These are phyloP conservation scores for Eucalyptus melliodora DNA, from an alignment of 345 rosid genomes.

Conservation along the genomic window DNA sequence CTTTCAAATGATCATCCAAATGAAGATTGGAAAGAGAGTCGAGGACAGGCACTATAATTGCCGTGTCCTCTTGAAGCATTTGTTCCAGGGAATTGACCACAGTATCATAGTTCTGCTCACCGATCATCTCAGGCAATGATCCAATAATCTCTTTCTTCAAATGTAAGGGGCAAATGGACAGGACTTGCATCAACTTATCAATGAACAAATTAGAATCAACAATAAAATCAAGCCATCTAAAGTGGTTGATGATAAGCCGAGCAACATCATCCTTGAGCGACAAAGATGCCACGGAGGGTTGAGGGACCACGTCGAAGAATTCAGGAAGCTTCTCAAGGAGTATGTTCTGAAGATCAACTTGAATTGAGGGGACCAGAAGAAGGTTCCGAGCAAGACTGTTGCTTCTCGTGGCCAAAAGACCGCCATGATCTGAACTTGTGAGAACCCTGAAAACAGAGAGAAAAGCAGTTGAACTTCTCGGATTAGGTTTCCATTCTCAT, in stretches of 20 bases:
- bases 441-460: conserved; percentile 27
- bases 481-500: background rate
- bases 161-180: conserved; percentile 49
- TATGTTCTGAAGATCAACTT: conserved; percentile 46
- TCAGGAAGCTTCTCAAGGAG: conserved; percentile 81
- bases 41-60: conserved; percentile 54
- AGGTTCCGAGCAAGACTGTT: conserved; percentile 53
- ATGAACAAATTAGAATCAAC: conserved; percentile 38
- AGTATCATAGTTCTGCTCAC: conserved; percentile 35
- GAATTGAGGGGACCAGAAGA: conserved; percentile 51
- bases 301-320: conserved; percentile 27
- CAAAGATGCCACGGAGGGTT: conserved; percentile 4
- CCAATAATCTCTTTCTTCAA: conserved; percentile 80
- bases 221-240: conserved; percentile 75
- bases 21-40: conserved; percentile 69
- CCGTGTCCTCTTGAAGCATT: conserved; percentile 72
- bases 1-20: conserved; percentile 57
- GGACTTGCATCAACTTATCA: conserved; percentile 59
- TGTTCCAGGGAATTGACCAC: conserved; percentile 61
- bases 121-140: conserved; percentile 78
- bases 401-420: conserved; percentile 7
- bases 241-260: conserved; percentile 57
- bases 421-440: conserved; percentile 14
- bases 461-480: background rate
- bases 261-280: conserved; percentile 58